phyloP scores from a whole-genome alignment of 257 asterid genomes.

The Solanum virginianum region DNA sequence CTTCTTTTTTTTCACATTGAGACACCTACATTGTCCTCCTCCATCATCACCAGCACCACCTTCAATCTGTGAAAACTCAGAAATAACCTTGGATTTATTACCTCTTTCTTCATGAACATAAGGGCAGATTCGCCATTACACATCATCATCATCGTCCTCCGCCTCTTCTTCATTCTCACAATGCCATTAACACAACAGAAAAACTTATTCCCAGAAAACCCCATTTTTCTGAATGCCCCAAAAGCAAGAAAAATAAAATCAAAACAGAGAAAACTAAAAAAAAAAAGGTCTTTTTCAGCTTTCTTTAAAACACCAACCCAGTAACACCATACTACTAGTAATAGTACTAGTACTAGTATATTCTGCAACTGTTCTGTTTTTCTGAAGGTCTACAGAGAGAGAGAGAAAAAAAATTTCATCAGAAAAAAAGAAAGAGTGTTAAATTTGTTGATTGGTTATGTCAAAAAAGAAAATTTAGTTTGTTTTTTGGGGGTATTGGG shows the following conservation, averaged over 20 bases:
- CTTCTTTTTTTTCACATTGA: background rate
- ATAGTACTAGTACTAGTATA: background rate
- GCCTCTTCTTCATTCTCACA: background rate
- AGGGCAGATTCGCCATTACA: constrained; percentile 32
- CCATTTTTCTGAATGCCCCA: background rate
- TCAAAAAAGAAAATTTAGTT: background rate
- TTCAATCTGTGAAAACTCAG: constrained; percentile 26
- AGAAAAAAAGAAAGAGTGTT: background rate
- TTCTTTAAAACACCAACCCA: background rate
- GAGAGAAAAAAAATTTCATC: background rate
- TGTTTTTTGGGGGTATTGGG: background rate
- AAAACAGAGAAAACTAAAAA: background rate
- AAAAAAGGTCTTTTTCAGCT: background rate
- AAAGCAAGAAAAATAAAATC: background rate
- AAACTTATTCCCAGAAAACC: background rate
- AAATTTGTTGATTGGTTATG: constrained; percentile 5
- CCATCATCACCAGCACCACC: background rate
- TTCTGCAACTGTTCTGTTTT: background rate
- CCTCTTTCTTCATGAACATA: constrained; percentile 16
- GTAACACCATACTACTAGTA: background rate
- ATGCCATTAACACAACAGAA: background rate
- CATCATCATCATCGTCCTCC: background rate
- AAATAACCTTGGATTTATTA: constrained; percentile 27
- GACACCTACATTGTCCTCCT: constrained; percentile 28
- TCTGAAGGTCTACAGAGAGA: background rate